phyloP scores from a whole-genome alignment of 2,329 filamentous ascomycete species.

The Cadophora luteo-olivacea region DNA sequence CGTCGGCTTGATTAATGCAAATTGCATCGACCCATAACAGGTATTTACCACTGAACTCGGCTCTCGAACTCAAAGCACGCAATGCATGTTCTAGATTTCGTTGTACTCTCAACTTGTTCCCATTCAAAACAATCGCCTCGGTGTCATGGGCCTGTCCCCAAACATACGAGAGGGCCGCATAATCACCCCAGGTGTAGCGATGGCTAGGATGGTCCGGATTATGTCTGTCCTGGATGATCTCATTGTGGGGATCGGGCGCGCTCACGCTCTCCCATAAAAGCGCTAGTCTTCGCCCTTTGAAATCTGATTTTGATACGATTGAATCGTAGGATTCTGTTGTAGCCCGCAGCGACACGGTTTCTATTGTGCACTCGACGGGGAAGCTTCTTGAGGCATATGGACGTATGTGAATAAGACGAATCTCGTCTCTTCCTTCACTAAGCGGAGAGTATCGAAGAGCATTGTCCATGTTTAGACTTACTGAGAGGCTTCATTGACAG shows the following conservation, averaged over 20 bases:
- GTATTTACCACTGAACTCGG: neutral
- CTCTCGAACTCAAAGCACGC: conserved; percentile 1
- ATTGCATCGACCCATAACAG: conserved; percentile 32
- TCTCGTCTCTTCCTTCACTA: conserved; percentile 20
- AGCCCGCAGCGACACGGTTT: conserved; percentile 16
- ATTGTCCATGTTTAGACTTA: conserved; percentile 35
- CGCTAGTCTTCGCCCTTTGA: neutral
- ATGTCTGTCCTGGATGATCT: conserved; percentile 9
- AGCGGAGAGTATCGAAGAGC: conserved; percentile 37
- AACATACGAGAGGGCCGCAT: conserved; percentile 46
- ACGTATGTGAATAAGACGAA: conserved; percentile 21
- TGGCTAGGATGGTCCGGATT: conserved; percentile 1
- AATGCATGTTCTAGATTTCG: conserved; percentile 24
- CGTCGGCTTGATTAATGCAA: conserved; percentile 32
- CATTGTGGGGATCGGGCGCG: neutral
- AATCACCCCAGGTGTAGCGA: conserved; percentile 33
- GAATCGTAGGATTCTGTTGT: neutral
- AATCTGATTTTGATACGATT: neutral
- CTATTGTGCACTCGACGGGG: conserved; percentile 17
- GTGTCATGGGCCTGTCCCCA: conserved; percentile 41
- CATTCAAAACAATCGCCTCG: conserved; percentile 24
- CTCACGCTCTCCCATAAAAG: neutral
- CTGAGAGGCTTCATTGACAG: too few species aligned
- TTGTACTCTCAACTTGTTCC: neutral
- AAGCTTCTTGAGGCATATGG: neutral